Evolutionary conservation across 306 rosid genomes (phyloP), one percentile per base, ranked within the genome.

Genomic region (Luffa acutangula): DNA sequence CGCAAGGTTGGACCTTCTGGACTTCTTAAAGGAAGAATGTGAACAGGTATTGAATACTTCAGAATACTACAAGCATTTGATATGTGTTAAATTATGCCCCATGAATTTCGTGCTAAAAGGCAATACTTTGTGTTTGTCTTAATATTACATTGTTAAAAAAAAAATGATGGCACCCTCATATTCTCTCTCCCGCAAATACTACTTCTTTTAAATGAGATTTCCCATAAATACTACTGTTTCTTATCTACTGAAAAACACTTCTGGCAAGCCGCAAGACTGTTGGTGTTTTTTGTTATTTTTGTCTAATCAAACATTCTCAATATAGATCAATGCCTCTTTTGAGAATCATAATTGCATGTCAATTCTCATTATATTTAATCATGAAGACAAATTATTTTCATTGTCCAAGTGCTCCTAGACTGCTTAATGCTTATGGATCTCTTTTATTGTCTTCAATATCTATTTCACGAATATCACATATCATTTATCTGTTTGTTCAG

Each of bases 1-100:
- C 56, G 91, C 98, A 17, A 89, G 97, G 87, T 56, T 95, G 89
- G 98, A 95, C 88, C 87, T 92, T 51, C 85, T 95, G 39, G 96
- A 90, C 65, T 95, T 91, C 83, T 87, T 95, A 85, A 91, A 69
- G 88, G 97, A 92, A 90, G 98, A 95, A 88, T 95, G 98, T 54
- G 93, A 92, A n/a, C 92, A 91, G 98, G 97, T 95, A 87, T 81
- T 80, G 83, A 78, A 79, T 79, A 60, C 70, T 70, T 83, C 73
- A 43, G 9, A 48, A 21, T 20, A 11, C 41, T 52, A 48, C 45
- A 15, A 14, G 56, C 9, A 34, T 9, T 34, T 36, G 14, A 48
- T n/a, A n/a, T 48, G 25, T 31, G 59, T 59, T 49, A 51, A 73
- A 73, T 6, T 73, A 21, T 25, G 4, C 76, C 1, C 10, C 57